Evolutionary conservation across 257 asterid genomes (phyloP).

Genomic region (Avicennia marina): DNA sequence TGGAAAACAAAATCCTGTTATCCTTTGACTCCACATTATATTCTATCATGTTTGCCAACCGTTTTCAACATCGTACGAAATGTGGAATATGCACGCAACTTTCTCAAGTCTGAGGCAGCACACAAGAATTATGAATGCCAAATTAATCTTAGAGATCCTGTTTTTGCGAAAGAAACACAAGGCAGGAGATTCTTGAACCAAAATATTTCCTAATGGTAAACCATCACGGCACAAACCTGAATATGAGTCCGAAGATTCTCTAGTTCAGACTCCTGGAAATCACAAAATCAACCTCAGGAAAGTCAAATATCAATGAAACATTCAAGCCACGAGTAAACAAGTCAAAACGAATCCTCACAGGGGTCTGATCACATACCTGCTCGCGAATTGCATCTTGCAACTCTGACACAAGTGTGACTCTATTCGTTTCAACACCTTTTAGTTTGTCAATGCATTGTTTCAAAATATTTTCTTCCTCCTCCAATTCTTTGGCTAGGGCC

Average conservation of each 20-base stretch:
- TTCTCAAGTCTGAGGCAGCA: too few relatives aligned
- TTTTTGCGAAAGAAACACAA: too few relatives aligned
- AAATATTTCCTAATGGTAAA: neutral
- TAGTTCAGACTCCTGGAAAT: slow-evolving; percentile 83
- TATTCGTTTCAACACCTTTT: slow-evolving; percentile 63
- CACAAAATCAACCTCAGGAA: neutral
- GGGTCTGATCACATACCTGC: slow-evolving; percentile 49
- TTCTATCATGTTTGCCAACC: too few relatives aligned
- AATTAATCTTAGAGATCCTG: neutral
- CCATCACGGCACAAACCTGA: slow-evolving; percentile 42
- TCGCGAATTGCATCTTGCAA: slow-evolving; percentile 66
- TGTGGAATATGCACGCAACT: too few relatives aligned
- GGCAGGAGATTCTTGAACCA: neutral
- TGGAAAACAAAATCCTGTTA: neutral
- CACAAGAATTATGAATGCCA: too few relatives aligned
- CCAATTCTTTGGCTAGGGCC: slow-evolving; percentile 58
- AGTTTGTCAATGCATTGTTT: slow-evolving; percentile 67
- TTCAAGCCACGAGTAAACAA: neutral
- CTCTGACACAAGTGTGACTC: slow-evolving; percentile 64
- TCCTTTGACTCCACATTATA: too few relatives aligned
- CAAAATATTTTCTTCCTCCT: slow-evolving; percentile 62
- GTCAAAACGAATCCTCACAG: neutral
- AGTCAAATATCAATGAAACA: slow-evolving; percentile 6
- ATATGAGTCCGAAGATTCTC: slow-evolving; percentile 82
- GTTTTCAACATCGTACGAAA: too few relatives aligned